Base-by-base conservation (phyloP, 331 rosid species). In the Phaseolus coccineus region DNA sequence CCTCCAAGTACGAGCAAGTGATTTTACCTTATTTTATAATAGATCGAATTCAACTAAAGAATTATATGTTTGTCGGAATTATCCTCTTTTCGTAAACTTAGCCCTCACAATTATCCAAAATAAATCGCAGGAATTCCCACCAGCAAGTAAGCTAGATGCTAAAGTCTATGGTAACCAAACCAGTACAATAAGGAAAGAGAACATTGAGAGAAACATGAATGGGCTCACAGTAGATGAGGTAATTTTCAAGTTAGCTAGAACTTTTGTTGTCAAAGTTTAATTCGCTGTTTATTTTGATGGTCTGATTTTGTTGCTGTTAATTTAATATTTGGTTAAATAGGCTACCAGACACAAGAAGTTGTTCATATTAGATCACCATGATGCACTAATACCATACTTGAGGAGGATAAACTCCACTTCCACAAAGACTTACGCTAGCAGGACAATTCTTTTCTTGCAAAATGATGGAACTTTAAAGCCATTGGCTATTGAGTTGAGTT, bases 391-490 rank as follows among this genome's bases (percentile, higher is more conserved):
- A 84, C 94, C 94, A 57, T 87, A 84, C 48, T 44, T 91, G 83
- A 91, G 89, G 73, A 80, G 88, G 84, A 84, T 93, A 64, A 93
- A 93, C 82, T 30, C 90, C 30, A 89, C 93, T 28, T 82, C 94
- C 55, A 84, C 92, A 14, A 90, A 87, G 88, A 82, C 87, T 10
- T 91, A 93, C 28, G 94, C 91, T 0, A 89, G 68, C 35, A 86
- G 97, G 74, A 90, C 96, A 8, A 4, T 94, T 44, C 90, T 90
- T 61, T 89, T 88, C 76, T 76, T 92, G 84, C 68, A 86, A 82
- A 74, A 66, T 50, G 87, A 94, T 50, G 97, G 90, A 30, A 92
- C 97, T 57, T 82, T 94, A 84, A 90, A 86, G 81, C 97, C 97
- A 73, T 8, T 92, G 61, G 97, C 70, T 9, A 94, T 92, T 77